phyloP scores from a whole-genome alignment of 768 basidiomycete species.

The Tulasnella sp. region DNA sequence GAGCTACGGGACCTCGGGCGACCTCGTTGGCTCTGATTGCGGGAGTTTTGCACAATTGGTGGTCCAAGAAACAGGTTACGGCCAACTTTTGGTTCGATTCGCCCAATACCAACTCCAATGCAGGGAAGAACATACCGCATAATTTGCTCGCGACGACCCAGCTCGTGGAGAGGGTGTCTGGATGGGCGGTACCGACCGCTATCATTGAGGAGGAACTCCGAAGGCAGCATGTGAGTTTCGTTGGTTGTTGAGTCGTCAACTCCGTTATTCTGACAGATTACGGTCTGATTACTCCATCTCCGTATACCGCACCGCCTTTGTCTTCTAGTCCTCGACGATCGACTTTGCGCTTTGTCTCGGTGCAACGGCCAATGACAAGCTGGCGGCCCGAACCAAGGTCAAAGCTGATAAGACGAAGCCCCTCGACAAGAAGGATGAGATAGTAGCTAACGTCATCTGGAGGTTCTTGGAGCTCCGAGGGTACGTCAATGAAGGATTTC shows the following conservation, averaged over 20 bases:
- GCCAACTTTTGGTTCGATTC: conserved; percentile 75
- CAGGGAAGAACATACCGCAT: conserved; percentile 55
- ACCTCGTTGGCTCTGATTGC: conserved; percentile 85
- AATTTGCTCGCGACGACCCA: conserved; percentile 75
- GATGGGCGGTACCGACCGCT: conserved; percentile 83
- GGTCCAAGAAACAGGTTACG: conserved; percentile 71
- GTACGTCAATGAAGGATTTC: conserved; percentile 48
- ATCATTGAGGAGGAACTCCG: conserved; percentile 92
- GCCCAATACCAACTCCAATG: conserved; percentile 42
- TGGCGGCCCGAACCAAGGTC: conserved; percentile 75
- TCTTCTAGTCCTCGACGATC: conserved; percentile 84
- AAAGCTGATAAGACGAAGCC: conserved; percentile 46
- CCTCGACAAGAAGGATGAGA: conserved; percentile 96
- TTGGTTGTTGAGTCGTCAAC: neutral
- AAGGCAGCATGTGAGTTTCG: conserved; percentile 80
- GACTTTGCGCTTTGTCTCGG: conserved; percentile 94
- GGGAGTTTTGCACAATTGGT: conserved; percentile 72
- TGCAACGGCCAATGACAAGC: conserved; percentile 75
- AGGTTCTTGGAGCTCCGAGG: conserved; percentile 93
- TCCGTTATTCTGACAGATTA: neutral
- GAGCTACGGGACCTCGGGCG: conserved; percentile 87
- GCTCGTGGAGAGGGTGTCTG: conserved; percentile 78
- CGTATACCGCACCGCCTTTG: conserved; percentile 29
- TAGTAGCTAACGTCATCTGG: conserved; percentile 98
- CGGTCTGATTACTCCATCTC: conserved; percentile 33